Evolutionary conservation across 1,284 basidiomycete genomes (phyloP).

Genomic region (Schizophyllum commune): DNA sequence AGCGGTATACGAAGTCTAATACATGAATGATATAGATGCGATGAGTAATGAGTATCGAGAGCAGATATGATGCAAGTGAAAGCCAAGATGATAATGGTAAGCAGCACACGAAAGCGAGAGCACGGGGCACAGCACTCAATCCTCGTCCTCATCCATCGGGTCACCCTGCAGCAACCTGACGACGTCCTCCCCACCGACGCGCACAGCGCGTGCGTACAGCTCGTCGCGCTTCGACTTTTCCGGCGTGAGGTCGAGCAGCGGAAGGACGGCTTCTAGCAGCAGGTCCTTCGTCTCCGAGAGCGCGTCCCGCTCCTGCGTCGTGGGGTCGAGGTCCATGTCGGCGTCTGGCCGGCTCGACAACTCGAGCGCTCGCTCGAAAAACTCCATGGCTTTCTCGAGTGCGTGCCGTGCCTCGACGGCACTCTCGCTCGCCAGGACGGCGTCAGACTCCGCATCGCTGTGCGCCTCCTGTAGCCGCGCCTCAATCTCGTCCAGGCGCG

Average conservation of each 20-base stretch:
- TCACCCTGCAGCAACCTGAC: constrained; percentile 15
- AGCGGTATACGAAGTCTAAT: neutral
- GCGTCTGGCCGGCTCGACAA: constrained; percentile 15
- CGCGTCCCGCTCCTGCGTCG: constrained; percentile 10
- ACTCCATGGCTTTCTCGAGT: constrained; percentile 37
- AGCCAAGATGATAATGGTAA: neutral
- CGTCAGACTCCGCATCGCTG: constrained; percentile 9
- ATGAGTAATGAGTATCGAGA: neutral
- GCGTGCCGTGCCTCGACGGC: constrained; percentile 46
- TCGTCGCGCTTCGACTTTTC: constrained; percentile 41
- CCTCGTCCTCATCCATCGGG: constrained; percentile 8
- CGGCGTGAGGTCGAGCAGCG: constrained; percentile 46
- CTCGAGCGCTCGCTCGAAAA: constrained; percentile 41
- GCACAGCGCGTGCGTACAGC: constrained; percentile 39
- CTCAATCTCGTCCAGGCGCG: constrained; percentile 46
- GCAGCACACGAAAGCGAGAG: neutral
- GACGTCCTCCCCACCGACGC: constrained; percentile 33
- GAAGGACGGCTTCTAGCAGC: constrained; percentile 47
- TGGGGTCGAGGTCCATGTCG: constrained; percentile 5
- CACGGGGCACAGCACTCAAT: neutral
- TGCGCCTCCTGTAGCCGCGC: constrained; percentile 29
- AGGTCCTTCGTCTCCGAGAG: constrained; percentile 29
- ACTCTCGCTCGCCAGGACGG: constrained; percentile 31
- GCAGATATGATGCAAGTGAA: neutral
- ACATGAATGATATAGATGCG: neutral